phyloP scores from a whole-genome alignment of 768 basidiomycete genomes.

The Podaxis carcinomalis region DNA sequence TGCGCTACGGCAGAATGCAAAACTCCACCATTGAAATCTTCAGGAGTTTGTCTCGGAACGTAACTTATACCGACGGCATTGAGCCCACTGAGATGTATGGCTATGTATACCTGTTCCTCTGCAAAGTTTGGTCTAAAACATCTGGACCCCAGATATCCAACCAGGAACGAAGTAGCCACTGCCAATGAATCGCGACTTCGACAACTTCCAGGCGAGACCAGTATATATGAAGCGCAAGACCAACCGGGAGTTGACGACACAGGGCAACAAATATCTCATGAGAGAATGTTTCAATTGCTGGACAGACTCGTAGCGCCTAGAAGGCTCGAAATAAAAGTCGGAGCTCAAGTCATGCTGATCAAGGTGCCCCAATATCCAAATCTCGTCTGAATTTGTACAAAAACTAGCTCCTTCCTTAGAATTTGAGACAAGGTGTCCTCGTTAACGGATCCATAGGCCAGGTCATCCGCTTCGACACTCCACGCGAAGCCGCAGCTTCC shows the following conservation, averaged over 20 bases:
- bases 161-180: constrained; percentile 63
- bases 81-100: constrained; percentile 76
- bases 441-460: constrained; percentile 71
- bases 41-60: constrained; percentile 45
- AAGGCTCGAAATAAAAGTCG: constrained; percentile 48
- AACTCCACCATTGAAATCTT: constrained; percentile 44
- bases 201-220: constrained; percentile 32
- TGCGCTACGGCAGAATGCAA: constrained; percentile 72
- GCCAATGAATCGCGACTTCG: constrained; percentile 56
- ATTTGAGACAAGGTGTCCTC: constrained; percentile 60
- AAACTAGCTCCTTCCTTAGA: constrained; percentile 34
- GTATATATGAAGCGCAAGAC: constrained; percentile 43
- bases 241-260: constrained; percentile 40
- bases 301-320: constrained; percentile 60
- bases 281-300: constrained; percentile 41
- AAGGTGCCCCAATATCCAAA: constrained; percentile 38
- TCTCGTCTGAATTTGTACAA: background rate
- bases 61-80: constrained; percentile 67
- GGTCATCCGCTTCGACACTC: constrained; percentile 42
- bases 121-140: background rate
- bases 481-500: constrained; percentile 35
- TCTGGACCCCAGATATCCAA: constrained; percentile 50
- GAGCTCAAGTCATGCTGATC: constrained; percentile 84
- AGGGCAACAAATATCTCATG: constrained; percentile 27
- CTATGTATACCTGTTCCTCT: constrained; percentile 14